These are phyloP conservation scores for Eremothecium gossypii DNA, from an alignment of 1,139 yeast genomes.

Conservation along the genomic window DNA sequence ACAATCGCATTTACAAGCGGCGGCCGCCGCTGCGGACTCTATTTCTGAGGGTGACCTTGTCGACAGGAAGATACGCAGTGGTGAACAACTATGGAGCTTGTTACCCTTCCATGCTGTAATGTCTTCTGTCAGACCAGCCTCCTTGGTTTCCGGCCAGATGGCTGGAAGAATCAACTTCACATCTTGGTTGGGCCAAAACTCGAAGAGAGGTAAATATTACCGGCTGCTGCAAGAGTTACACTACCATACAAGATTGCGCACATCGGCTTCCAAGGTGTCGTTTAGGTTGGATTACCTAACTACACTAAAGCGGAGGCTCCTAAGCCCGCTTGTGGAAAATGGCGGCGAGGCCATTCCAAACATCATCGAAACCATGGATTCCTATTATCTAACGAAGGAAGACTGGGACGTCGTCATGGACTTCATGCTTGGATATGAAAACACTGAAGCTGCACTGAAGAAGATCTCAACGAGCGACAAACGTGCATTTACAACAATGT, in stretches of 20 bases:
- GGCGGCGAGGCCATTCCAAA: conserved; percentile 57
- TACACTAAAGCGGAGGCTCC: conserved; percentile 44
- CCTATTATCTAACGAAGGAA: conserved; percentile 75
- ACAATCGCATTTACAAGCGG: conserved; percentile 48
- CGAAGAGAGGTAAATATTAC: conserved; percentile 69
- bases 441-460: conserved; percentile 43
- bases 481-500: conserved; percentile 75
- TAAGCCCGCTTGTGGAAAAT: conserved; percentile 44
- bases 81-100: conserved; percentile 93
- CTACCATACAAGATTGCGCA: conserved; percentile 72
- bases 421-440: conserved; percentile 58
- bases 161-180: conserved; percentile 70
- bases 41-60: conserved; percentile 76
- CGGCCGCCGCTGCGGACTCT: conserved; percentile 75
- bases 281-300: conserved; percentile 75
- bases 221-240: conserved; percentile 80
- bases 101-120: conserved; percentile 87
- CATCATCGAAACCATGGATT: conserved; percentile 65
- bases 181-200: conserved; percentile 84
- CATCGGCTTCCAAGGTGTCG: conserved; percentile 68
- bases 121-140: conserved; percentile 79
- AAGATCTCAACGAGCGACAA: conserved; percentile 67
- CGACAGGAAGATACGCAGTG: conserved; percentile 72
- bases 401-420: conserved; percentile 89
- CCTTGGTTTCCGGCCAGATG: conserved; percentile 64